Evolutionary conservation across 179 eudicot species (phyloP).

Genomic region (Sideroxylon spinosum): DNA sequence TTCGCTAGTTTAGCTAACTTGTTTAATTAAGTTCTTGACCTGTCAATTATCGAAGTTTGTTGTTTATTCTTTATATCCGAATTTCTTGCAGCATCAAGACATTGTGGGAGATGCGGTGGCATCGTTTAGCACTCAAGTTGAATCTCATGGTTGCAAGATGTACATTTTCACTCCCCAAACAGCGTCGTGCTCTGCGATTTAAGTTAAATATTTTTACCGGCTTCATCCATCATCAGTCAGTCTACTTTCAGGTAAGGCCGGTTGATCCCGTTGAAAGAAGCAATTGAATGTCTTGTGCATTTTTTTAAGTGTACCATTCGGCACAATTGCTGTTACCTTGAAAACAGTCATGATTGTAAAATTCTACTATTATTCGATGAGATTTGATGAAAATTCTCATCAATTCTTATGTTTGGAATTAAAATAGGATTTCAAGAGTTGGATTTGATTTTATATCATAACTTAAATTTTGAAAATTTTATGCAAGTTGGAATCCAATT

Average conservation of each 20-base stretch:
- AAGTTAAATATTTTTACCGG: not conserved
- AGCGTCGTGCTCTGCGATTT: constrained; percentile 1
- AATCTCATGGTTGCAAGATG: constrained; percentile 69
- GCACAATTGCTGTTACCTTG: not conserved
- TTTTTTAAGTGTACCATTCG: not conserved
- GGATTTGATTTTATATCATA: no score
- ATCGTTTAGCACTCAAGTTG: constrained; percentile 54
- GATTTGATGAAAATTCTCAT: no score
- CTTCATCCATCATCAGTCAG: not conserved
- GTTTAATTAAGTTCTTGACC: not conserved
- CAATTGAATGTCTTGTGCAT: not conserved
- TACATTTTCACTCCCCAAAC: constrained; percentile 59
- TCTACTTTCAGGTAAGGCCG: not conserved
- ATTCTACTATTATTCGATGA: no score
- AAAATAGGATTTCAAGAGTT: no score
- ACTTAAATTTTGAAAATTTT: no score
- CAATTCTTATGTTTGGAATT: no score
- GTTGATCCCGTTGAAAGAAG: not conserved
- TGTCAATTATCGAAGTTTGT: not conserved
- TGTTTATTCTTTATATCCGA: not conserved
- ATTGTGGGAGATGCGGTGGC: constrained; percentile 41
- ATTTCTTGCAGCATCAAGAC: constrained; percentile 53
- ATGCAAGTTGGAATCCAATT: no score
- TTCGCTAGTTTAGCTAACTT: no score
- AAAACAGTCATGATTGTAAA: not conserved